Evolutionary conservation across 108 stramenopile genomes (phyloP).

Genomic region (Parietichytrium sp.): DNA sequence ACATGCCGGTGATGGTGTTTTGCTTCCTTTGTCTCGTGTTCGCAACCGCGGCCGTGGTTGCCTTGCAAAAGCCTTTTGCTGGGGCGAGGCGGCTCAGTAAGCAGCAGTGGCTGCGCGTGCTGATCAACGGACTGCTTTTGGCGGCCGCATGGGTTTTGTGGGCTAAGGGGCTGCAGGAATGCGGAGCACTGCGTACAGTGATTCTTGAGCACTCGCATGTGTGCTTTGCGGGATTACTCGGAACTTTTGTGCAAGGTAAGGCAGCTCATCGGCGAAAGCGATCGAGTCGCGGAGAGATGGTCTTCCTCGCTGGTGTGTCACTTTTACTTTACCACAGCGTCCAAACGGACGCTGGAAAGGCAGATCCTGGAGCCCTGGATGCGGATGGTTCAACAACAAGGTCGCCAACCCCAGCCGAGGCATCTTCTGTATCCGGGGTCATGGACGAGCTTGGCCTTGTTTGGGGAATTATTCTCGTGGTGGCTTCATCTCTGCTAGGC

Average conservation of each 20-base stretch:
- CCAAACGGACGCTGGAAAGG: no score
- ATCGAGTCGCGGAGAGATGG: neutral
- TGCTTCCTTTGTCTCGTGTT: neutral
- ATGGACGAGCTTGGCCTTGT: no score
- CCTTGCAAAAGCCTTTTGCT: neutral
- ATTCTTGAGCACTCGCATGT: conserved; percentile 34
- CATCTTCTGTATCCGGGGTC: no score
- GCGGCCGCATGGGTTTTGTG: neutral
- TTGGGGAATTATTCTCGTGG: neutral
- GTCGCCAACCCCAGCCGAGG: no score
- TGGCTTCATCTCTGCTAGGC: conserved; percentile 20
- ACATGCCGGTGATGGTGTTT: conserved; percentile 27
- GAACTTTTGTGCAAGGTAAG: neutral
- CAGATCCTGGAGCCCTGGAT: no score
- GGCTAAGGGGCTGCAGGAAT: conserved; percentile 11
- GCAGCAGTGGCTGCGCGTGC: neutral
- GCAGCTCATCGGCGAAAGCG: neutral
- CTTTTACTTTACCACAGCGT: neutral
- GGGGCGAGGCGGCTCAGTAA: neutral
- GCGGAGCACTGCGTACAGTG: neutral
- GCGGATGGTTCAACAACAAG: no score
- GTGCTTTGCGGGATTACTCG: neutral
- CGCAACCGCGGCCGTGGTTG: neutral
- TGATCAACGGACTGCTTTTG: conserved; percentile 17
- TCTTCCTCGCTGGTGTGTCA: neutral